phyloP scores from a whole-genome alignment of 1,284 basidiomycete genomes.

The Fomes fomentarius region DNA sequence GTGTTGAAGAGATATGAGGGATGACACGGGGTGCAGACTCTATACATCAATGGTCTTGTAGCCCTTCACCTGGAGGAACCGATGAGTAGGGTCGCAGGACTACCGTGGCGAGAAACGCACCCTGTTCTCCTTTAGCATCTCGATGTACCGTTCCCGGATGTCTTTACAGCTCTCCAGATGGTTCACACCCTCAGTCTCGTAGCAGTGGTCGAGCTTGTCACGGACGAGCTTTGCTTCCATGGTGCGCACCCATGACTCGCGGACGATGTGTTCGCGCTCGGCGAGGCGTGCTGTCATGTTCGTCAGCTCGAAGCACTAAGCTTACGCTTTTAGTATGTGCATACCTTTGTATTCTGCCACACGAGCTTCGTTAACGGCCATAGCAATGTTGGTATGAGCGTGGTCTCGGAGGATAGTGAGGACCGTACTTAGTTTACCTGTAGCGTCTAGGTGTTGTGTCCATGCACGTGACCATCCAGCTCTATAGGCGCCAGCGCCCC shows the following conservation, averaged over 20 bases:
- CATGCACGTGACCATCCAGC: not conserved
- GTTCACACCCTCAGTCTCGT: slow-evolving; percentile 90
- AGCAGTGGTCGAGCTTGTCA: slow-evolving; percentile 91
- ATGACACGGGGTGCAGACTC: too few species aligned
- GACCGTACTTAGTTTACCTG: not conserved
- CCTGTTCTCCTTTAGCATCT: slow-evolving; percentile 84
- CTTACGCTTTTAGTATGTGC: slow-evolving; percentile 1
- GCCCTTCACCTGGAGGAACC: slow-evolving; percentile 37
- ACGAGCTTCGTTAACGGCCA: slow-evolving; percentile 44
- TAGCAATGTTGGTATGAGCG: slow-evolving; percentile 8
- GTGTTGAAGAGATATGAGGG: too few species aligned
- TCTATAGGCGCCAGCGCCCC: too few species aligned
- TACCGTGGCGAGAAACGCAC: slow-evolving; percentile 51
- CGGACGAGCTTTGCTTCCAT: slow-evolving; percentile 94
- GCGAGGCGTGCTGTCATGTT: slow-evolving; percentile 54
- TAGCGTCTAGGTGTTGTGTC: not conserved
- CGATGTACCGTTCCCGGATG: slow-evolving; percentile 83
- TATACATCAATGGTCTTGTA: slow-evolving; percentile 44
- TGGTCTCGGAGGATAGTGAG: slow-evolving; percentile 14
- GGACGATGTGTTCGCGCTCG: slow-evolving; percentile 79
- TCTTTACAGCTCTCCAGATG: slow-evolving; percentile 89
- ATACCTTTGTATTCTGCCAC: slow-evolving; percentile 54
- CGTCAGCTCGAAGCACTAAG: not conserved
- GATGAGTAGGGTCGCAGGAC: not conserved
- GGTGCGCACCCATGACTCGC: slow-evolving; percentile 92